Conservation (phyloP, 2,329 filamentous ascomycete species). For the Rutstroemia sp. region DNA sequence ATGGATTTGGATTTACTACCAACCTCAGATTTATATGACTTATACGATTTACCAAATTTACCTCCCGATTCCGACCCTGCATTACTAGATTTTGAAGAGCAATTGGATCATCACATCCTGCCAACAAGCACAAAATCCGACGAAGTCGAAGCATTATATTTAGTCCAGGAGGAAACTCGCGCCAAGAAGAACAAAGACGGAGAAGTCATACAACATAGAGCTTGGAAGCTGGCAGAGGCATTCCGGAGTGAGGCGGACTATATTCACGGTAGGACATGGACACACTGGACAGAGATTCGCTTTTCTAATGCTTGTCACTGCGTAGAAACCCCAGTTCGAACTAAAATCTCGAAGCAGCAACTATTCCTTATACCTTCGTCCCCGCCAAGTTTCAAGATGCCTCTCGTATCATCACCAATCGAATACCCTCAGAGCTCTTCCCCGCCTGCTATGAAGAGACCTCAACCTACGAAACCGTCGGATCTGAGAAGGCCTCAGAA, state of each 20-base stretch:
- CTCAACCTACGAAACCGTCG: slow-evolving; percentile 29
- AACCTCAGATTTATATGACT: slow-evolving; percentile 14
- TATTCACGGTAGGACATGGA: slow-evolving; percentile 21
- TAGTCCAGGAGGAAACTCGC: slow-evolving; percentile 34
- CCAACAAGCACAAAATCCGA: slow-evolving; percentile 33
- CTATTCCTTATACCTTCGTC: slow-evolving; percentile 2
- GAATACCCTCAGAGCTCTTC: slow-evolving; percentile 28
- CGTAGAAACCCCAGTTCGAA: slow-evolving; percentile 2
- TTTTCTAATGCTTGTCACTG: neutral
- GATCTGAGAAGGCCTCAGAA: slow-evolving; percentile 30
- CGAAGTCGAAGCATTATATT: slow-evolving; percentile 39
- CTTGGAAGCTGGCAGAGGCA: slow-evolving; percentile 38
- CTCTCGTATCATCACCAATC: slow-evolving; percentile 52
- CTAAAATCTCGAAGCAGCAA: neutral
- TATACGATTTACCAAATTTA: slow-evolving; percentile 16
- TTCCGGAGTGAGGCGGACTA: slow-evolving; percentile 43
- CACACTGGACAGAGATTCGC: neutral
- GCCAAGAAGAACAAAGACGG: slow-evolving; percentile 35
- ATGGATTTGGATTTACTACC: neutral
- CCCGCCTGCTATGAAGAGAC: slow-evolving; percentile 31
- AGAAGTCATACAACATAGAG: slow-evolving; percentile 43
- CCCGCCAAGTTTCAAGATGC: slow-evolving; percentile 37
- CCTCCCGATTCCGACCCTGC: slow-evolving; percentile 22
- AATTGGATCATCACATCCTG: slow-evolving; percentile 6
- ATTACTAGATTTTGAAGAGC: slow-evolving; percentile 21